These are phyloP conservation scores for Arachis monticola DNA, from an alignment of 331 rosid species.

Conservation along the genomic window DNA sequence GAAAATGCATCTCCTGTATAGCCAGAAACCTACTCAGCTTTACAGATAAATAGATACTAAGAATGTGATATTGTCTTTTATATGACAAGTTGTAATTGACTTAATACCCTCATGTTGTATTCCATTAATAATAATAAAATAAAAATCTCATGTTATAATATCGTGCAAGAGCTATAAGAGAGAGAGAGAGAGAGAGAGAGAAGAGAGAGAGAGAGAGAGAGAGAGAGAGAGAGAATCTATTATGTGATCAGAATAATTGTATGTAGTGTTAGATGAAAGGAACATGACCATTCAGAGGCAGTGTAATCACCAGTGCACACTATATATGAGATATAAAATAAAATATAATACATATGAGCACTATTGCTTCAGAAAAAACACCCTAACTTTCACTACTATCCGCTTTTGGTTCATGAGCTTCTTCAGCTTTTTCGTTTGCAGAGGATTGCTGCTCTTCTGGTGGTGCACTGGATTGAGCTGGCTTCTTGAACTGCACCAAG, in stretches of 20 bases:
- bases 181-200: no score
- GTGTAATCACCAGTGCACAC: conserved; percentile 34
- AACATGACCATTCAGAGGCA: conserved; percentile 30
- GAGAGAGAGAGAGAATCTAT: neutral
- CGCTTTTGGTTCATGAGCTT: conserved; percentile 45
- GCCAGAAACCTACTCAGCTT: neutral
- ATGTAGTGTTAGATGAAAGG: conserved; percentile 25
- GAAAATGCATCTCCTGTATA: neutral
- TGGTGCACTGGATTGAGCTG: conserved; percentile 44
- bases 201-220: neutral
- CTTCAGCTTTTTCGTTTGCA: conserved; percentile 41
- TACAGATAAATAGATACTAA: neutral
- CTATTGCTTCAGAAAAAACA: conserved; percentile 18
- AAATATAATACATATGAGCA: conserved; percentile 33
- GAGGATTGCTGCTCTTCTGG: conserved; percentile 54
- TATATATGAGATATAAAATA: conserved; percentile 11
- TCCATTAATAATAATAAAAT: no score
- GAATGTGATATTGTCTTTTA: no score
- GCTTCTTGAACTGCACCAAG: conserved; percentile 85
- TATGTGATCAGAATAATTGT: conserved; percentile 19
- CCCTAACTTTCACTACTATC: conserved; percentile 44
- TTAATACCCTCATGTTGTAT: neutral
- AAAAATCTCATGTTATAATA: no score
- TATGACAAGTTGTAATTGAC: neutral
- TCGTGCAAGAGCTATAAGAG: neutral